Evolutionary conservation across 768 basidiomycete genomes (phyloP).

Genomic region (Lyophyllum atratum): DNA sequence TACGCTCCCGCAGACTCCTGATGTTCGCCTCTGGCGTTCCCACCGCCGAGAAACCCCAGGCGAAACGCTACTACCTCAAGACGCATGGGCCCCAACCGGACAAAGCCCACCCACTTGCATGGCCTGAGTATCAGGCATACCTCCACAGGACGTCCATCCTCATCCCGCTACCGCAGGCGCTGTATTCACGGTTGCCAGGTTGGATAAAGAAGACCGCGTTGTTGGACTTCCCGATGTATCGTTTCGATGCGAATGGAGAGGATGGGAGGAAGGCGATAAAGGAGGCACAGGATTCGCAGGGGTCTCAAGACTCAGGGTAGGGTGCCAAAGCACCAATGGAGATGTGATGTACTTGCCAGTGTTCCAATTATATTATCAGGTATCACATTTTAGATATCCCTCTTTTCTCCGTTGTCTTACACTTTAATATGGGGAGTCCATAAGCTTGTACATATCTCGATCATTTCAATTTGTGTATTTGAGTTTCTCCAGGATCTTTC

Average conservation of each 20-base stretch:
- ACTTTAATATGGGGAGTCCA: no score
- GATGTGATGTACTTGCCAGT: no score
- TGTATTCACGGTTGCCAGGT: slow-evolving; percentile 54
- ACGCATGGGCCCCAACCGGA: slow-evolving; percentile 40
- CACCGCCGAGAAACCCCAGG: slow-evolving; percentile 67
- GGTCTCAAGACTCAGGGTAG: neutral
- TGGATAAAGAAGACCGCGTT: slow-evolving; percentile 56
- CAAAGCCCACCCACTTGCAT: slow-evolving; percentile 36
- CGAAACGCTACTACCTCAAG: slow-evolving; percentile 58
- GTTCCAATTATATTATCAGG: no score
- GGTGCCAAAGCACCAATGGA: neutral
- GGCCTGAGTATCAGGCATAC: slow-evolving; percentile 58
- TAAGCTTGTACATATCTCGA: no score
- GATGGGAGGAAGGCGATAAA: slow-evolving; percentile 48
- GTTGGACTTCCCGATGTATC: slow-evolving; percentile 64
- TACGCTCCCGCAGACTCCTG: slow-evolving; percentile 39
- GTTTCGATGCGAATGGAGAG: slow-evolving; percentile 51
- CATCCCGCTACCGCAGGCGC: slow-evolving; percentile 55
- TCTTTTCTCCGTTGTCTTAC: no score
- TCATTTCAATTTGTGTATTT: no score
- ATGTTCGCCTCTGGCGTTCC: slow-evolving; percentile 74
- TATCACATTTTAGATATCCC: neutral
- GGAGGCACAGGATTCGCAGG: slow-evolving; percentile 23
- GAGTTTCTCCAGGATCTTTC: no score
- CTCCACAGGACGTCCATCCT: slow-evolving; percentile 59